phyloP scores from a whole-genome alignment of 2,329 filamentous ascomycete genomes.

The Pseudonectria foliicola region DNA sequence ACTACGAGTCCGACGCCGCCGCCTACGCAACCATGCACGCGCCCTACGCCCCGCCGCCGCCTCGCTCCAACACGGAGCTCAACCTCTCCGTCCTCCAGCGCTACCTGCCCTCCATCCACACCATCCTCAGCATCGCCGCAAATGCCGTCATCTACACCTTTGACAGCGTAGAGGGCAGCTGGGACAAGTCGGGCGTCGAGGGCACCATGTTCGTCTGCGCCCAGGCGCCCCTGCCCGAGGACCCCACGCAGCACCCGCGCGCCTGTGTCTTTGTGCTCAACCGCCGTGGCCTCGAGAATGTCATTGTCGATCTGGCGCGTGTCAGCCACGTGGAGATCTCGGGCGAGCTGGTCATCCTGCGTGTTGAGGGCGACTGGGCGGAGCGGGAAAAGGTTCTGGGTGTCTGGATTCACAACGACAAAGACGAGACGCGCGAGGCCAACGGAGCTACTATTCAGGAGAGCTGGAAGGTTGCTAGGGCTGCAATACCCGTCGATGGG shows the following conservation, averaged over 20 bases:
- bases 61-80: slow-evolving; percentile 73
- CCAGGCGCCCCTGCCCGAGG: slow-evolving; percentile 37
- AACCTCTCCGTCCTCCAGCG: slow-evolving; percentile 80
- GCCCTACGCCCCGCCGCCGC: slow-evolving; percentile 38
- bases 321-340: slow-evolving; percentile 58
- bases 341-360: slow-evolving; percentile 45
- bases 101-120: slow-evolving; percentile 66
- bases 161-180: slow-evolving; percentile 53
- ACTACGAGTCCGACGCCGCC: slow-evolving; percentile 62
- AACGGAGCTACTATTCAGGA: slow-evolving; percentile 36
- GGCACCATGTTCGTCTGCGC: slow-evolving; percentile 86
- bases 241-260: slow-evolving; percentile 27
- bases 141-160: slow-evolving; percentile 86
- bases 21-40: slow-evolving; percentile 25
- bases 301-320: slow-evolving; percentile 56
- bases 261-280: slow-evolving; percentile 67
- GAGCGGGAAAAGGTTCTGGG: slow-evolving; percentile 39
- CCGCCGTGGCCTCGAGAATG: slow-evolving; percentile 62
- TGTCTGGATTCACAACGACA: slow-evolving; percentile 48
- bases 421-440: slow-evolving; percentile 35
- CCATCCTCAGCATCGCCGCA: slow-evolving; percentile 72
- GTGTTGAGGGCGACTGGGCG: slow-evolving; percentile 30
- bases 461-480: slow-evolving; percentile 33
- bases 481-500: slow-evolving; percentile 21
- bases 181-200: slow-evolving; percentile 82